These are phyloP conservation scores for Aspergillus novofumigatus DNA, from an alignment of 2,329 filamentous ascomycete species.

Conservation along the genomic window DNA sequence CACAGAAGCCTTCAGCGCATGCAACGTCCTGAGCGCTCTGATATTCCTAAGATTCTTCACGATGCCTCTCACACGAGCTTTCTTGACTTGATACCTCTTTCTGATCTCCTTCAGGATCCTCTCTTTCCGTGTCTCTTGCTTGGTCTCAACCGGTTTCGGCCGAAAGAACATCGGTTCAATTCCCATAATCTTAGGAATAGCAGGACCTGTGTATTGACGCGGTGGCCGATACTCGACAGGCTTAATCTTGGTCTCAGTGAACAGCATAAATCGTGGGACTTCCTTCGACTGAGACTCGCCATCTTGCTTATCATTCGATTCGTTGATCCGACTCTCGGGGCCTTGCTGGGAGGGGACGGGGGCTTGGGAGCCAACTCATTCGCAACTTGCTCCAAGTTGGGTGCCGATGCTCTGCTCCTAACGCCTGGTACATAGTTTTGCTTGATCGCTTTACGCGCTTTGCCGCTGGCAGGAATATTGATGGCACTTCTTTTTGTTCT, in stretches of 20 bases:
- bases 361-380: not conserved
- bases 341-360: not conserved
- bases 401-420: constrained; percentile 1
- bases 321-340: not conserved
- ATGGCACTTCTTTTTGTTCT: not conserved
- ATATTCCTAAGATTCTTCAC: not conserved
- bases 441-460: not conserved
- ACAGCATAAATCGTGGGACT: constrained; percentile 6
- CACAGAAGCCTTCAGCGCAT: not conserved
- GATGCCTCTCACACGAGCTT: not conserved
- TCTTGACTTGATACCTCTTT: not conserved
- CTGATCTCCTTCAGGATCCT: not conserved
- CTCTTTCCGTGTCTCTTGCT: not conserved
- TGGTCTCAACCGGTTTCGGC: not conserved
- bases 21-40: not conserved
- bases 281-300: not conserved
- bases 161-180: not conserved
- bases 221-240: not conserved
- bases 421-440: not conserved
- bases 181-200: not conserved
- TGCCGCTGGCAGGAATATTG: not conserved
- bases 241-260: not conserved
- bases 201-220: not conserved
- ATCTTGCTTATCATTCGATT: not conserved
- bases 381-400: not conserved